Conservation (phyloP, 2,329 filamentous ascomycete species). For the Lanzia echinophila region DNA sequence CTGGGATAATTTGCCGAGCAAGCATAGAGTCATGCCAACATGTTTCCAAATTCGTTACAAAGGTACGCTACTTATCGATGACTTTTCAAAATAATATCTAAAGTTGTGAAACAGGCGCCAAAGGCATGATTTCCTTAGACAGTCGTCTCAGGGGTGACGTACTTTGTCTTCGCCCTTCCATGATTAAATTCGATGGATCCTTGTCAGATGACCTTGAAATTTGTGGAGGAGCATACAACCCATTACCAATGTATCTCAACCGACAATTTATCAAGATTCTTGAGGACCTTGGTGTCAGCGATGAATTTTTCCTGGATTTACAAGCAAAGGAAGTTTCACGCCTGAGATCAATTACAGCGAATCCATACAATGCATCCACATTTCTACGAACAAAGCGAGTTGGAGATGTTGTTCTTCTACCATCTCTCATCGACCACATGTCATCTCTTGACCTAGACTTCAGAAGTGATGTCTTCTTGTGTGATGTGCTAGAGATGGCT, state of each 20-base stretch:
- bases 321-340: constrained; percentile 56
- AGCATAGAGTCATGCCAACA: constrained; percentile 45
- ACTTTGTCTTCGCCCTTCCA: constrained; percentile 62
- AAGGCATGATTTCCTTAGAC: constrained; percentile 74
- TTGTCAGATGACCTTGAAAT: constrained; percentile 57
- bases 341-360: constrained; percentile 53
- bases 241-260: constrained; percentile 66
- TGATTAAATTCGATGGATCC: constrained; percentile 67
- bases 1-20: constrained; percentile 46
- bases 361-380: constrained; percentile 52
- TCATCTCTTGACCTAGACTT: constrained; percentile 56
- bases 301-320: constrained; percentile 53
- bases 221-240: constrained; percentile 60
- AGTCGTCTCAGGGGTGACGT: constrained; percentile 47
- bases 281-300: constrained; percentile 63
- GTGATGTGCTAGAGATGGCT: constrained; percentile 61
- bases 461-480: constrained; percentile 60
- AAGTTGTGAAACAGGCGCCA: constrained; percentile 43
- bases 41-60: constrained; percentile 69
- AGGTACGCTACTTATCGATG: constrained; percentile 34
- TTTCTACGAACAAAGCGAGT: constrained; percentile 59
- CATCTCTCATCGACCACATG: constrained; percentile 55
- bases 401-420: constrained; percentile 53
- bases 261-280: constrained; percentile 79
- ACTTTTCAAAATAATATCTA: not conserved